phyloP scores from a whole-genome alignment of 2,329 filamentous ascomycete genomes.

The Penicillium nordicum region DNA sequence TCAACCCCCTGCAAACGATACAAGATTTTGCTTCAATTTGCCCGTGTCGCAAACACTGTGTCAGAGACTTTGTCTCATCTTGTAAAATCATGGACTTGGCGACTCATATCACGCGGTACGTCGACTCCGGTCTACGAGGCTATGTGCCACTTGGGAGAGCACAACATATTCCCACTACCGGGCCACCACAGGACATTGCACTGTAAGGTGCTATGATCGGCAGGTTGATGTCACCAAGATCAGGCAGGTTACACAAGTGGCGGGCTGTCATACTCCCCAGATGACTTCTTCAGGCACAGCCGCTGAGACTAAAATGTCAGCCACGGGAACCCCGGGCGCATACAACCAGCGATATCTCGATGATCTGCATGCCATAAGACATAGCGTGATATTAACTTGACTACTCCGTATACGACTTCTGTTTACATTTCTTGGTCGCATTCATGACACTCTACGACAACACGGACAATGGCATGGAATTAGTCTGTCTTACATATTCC shows the following conservation, averaged over 20 bases:
- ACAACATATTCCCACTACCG: conserved; percentile 2
- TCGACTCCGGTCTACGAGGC: not conserved
- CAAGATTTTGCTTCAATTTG: not conserved
- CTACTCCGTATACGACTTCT: not conserved
- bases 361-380: conserved; percentile 5
- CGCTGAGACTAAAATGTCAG: conserved; percentile 1
- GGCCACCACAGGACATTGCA: conserved; percentile 5
- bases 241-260: not conserved
- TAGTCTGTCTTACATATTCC: not conserved
- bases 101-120: not conserved
- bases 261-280: not conserved
- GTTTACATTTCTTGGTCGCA: conserved; percentile 12
- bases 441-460: conserved; percentile 2
- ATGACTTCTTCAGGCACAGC: conserved; percentile 1
- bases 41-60: not conserved
- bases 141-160: not conserved
- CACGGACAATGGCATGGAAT: not conserved
- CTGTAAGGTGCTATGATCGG: conserved; percentile 6
- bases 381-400: not conserved
- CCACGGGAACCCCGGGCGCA: not conserved
- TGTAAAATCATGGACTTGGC: not conserved
- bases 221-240: not conserved
- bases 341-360: not conserved
- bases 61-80: not conserved
- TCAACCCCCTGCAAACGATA: conserved; percentile 2